Base-by-base conservation (phyloP, 352 stramenopile species). In the Globisporangium cylindrosporum region DNA sequence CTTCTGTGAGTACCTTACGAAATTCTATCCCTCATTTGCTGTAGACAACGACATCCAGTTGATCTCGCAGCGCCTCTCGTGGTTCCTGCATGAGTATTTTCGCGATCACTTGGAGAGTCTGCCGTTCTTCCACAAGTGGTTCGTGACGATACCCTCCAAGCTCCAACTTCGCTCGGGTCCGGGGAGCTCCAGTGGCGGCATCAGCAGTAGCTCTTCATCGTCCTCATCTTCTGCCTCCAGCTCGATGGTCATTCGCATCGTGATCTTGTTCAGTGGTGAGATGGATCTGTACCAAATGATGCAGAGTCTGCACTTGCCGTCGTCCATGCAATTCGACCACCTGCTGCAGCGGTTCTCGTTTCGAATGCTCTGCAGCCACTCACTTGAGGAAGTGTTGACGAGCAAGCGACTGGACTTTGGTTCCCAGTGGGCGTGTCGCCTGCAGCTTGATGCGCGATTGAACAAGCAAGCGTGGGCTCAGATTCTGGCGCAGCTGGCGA, bases 101-200 rank as follows among this genome's bases (percentile, higher is more conserved):
- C 62, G 68, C 18, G 84, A 89, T 18, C 81, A 91, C 36, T 67
- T 93, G 5, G 74, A 89, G 57, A 71, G 70, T 6, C 56, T 93
- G 15, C 83, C 84, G 1, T 87, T 74, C 43, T 88, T 89, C 60
- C 76, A 84, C 70, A 87, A 81, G 38, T 89, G 76, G 77, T 89
- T 93, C 54, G 72, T 89, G 59, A 84, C 80, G 27, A 38, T 87
- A 18, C 80, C 81, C 2, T 73, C 78, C 43, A 89, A 89, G 64
- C 60, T 75, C 5, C 83, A 89, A 59, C 63, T 86, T 18, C 81
- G 79, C 1, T 70, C 74, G 18, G 72, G 76, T 1, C 66, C 68
- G 46, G 68, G 71, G 49, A 55, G 59, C 49, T 51, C 49, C 22
- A 48, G 69, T 24, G 71, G 69, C 3, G 62, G 63, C 25, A 53